These are phyloP conservation scores for Silene conica DNA, from an alignment of 148 eudicot species.

Conservation along the genomic window DNA sequence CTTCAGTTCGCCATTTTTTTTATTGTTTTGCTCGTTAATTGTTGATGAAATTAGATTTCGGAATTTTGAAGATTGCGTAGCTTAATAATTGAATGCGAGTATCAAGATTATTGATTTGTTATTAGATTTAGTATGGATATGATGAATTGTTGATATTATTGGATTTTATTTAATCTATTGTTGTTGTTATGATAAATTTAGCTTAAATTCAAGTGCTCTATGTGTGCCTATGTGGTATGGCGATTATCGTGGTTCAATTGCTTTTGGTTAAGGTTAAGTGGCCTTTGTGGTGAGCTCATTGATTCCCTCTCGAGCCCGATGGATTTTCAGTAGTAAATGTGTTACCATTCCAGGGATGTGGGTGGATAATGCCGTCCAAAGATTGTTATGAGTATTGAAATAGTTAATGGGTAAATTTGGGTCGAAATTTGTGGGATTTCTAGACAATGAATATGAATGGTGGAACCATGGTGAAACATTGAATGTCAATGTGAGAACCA, in stretches of 20 bases:
- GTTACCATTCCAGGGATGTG: too few relatives aligned
- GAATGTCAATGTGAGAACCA: too few relatives aligned
- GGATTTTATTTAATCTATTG: background rate
- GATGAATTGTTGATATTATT: slow-evolving; percentile 1
- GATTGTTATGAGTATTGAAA: too few relatives aligned
- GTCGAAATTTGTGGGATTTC: too few relatives aligned
- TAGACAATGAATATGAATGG: too few relatives aligned
- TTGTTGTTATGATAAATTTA: too few relatives aligned
- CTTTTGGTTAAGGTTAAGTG: background rate
- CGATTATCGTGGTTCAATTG: background rate
- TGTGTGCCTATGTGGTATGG: background rate
- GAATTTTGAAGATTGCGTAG: background rate
- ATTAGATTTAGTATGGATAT: background rate
- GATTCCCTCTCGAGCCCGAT: background rate
- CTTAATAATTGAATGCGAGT: background rate
- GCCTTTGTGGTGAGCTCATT: background rate
- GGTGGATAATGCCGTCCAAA: too few relatives aligned
- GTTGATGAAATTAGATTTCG: background rate
- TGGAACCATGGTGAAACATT: too few relatives aligned
- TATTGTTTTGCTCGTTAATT: background rate
- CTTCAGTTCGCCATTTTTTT: background rate
- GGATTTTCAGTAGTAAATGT: background rate
- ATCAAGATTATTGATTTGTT: background rate
- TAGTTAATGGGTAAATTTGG: too few relatives aligned
- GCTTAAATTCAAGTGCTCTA: background rate